Percentiles rank a stretch among this genome's conserved stretches.
Conservation (phyloP, 331 rosid species). For the Phaseolus coccineus region DNA sequence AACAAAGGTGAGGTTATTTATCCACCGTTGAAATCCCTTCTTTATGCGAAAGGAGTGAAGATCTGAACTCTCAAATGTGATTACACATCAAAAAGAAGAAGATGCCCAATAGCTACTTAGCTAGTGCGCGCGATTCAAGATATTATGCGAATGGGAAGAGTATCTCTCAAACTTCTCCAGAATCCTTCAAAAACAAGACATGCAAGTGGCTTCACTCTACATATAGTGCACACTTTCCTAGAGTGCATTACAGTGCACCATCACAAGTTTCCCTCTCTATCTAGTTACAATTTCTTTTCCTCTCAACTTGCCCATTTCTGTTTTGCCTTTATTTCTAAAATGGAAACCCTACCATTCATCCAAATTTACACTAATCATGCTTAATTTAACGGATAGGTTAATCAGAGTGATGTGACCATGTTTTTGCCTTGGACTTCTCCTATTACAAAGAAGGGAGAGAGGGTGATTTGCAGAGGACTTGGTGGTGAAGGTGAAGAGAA, state of each 20-base stretch:
- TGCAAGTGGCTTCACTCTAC: slow-evolving; percentile 50
- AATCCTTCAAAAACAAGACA: slow-evolving; percentile 46
- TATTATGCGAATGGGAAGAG: slow-evolving; percentile 38
- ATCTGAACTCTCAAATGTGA: slow-evolving; percentile 64
- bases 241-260: slow-evolving; percentile 49
- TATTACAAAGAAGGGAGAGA: too few relatives aligned
- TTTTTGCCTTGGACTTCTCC: too few relatives aligned
- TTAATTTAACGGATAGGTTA: too few relatives aligned
- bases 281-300: neutral
- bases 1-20: slow-evolving; percentile 28
- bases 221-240: slow-evolving; percentile 39
- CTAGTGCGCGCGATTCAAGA: slow-evolving; percentile 58
- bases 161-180: slow-evolving; percentile 42
- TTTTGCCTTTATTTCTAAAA: neutral
- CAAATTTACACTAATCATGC: too few relatives aligned
- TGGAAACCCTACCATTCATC: neutral
- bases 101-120: slow-evolving; percentile 37
- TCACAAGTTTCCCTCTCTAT: slow-evolving; percentile 14
- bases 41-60: slow-evolving; percentile 44
- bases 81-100: slow-evolving; percentile 80
- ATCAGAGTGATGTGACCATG: neutral
- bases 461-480: too few relatives aligned
- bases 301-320: neutral
- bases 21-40: slow-evolving; percentile 53
- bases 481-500: too few relatives aligned